Evolutionary conservation across 495 filamentous ascomycete species (phyloP), one percentile per base, ranked within the genome.

Genomic region (Pseudevernia furfuracea): DNA sequence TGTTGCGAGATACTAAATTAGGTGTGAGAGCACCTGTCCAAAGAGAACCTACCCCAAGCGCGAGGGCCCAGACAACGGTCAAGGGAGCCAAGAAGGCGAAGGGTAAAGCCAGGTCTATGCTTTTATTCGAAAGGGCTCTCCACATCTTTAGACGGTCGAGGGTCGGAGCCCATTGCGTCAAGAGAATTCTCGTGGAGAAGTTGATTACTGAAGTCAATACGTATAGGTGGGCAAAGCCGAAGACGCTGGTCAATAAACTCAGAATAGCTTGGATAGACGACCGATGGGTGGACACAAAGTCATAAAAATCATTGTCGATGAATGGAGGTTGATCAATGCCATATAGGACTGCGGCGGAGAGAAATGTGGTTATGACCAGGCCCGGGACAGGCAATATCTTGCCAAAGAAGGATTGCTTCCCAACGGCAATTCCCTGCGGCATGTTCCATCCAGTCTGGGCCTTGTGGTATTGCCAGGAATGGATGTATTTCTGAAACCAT

Each of bases 11-110:
- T 8, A 39, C 10, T 15, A 62, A 17, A 43, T 28, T 43, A 0
- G 60, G 48, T 1, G 60, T 55, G 4, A 53, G 48, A 55, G 60
- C 60, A 38, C 60, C 48, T 2, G 60, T 43, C 46, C 60, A 55
- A 8, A 55, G 48, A 12, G 34, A 55, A 28, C 12, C n/a, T 19
- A 39, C 46, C 11, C 48, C 34, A 39, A 55, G 44, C 10, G 60
- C 28, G 6, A 62, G 48, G 8, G 44, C 48, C 44, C 21, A 62
- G 48, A 62, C 36, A 38, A 55, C 10, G 7, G 52, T 21, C 60
- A 62, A 39, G 46, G 46, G 32, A 15, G 52, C 30, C 3, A 21
- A 38, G 15, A 52, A 21, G 5, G 41, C 34, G 44, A 38, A 39
- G 14, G 43, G 59, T 36, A 61, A 39, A 46, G 44, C 46, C 46